Base-by-base conservation (phyloP, 83 land plant species). In the Picea abies region DNA sequence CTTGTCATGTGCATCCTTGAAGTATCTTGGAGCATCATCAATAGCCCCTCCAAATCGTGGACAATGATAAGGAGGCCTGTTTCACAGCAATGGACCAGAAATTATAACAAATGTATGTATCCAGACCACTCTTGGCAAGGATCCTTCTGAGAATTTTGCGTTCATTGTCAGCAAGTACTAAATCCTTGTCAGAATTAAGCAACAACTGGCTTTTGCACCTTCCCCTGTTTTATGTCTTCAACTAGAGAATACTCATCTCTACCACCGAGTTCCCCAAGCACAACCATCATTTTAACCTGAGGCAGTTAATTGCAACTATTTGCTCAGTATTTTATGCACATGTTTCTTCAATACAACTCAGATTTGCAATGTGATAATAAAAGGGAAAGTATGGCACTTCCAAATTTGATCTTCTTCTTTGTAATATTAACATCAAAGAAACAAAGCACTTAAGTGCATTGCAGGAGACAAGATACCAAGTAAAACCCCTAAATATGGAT, bases 251-350 rank as follows among this genome's bases (percentile, higher is more conserved):
- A 29, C 32, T 29, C 99, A 87, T 97, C 97, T 39, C 85, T 82
- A 3, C 97, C 99, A 82, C 98, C 98, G 99, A 96, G 92, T 85
- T 96, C 98, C 17, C 99, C 99, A 79, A 97, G 92, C 64, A 96
- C 99, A 76, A 97, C 99, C 81, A 97, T 89, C 98, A 97, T 91
- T 79, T 96, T 97, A 76, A 96, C 86, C 99, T 97, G 87, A 78
- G n/a, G 69, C 77, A 79, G 63, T 20, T 67, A 82, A 78, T 37
- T 26, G 5, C 58, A 17, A 37, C 8, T 9, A n/a, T 44, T 73
- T 73, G 56, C 29, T 73, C 39, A 73, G 14, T 73, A 44, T 39
- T 73, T 44, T 9, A 44, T 35, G 56, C 22, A 4, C 47, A 19
- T 37, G 47, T 70, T 17, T 37, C n/a, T 20, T 73, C 58, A 86